Evolutionary conservation across 306 rosid genomes (phyloP).

Genomic region (Lupinus albus): DNA sequence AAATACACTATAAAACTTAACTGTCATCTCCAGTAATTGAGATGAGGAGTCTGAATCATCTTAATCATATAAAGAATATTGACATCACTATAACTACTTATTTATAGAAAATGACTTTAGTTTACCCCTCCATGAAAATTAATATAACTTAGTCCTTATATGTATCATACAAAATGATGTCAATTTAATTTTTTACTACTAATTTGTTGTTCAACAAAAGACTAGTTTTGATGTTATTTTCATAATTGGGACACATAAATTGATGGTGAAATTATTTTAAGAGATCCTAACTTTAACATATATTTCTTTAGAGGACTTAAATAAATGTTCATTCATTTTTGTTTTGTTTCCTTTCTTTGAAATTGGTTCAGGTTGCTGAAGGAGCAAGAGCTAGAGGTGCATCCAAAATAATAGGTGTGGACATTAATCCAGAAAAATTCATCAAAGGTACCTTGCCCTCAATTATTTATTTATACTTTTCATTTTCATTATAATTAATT

Average conservation of each 20-base stretch:
- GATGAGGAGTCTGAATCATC: no score
- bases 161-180: background rate
- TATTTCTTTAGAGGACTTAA: background rate
- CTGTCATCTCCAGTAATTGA: no score
- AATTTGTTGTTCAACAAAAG: background rate
- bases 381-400: slow-evolving; percentile 84
- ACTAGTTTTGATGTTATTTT: background rate
- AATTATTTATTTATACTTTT: background rate
- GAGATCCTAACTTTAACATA: background rate
- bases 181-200: no score
- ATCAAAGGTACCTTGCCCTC: slow-evolving; percentile 46
- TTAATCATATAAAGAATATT: no score
- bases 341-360: background rate
- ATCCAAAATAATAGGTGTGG: slow-evolving; percentile 78
- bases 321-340: no score
- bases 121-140: no score
- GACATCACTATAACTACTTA: no score
- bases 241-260: background rate
- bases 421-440: slow-evolving; percentile 67
- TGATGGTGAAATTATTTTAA: no score
- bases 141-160: no score
- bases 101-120: no score
- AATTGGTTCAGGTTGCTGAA: slow-evolving; percentile 67
- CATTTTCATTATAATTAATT: background rate
- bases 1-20: no score